Base-by-base conservation (phyloP, 768 basidiomycete genomes). In the Leccinum sublutescens region DNA sequence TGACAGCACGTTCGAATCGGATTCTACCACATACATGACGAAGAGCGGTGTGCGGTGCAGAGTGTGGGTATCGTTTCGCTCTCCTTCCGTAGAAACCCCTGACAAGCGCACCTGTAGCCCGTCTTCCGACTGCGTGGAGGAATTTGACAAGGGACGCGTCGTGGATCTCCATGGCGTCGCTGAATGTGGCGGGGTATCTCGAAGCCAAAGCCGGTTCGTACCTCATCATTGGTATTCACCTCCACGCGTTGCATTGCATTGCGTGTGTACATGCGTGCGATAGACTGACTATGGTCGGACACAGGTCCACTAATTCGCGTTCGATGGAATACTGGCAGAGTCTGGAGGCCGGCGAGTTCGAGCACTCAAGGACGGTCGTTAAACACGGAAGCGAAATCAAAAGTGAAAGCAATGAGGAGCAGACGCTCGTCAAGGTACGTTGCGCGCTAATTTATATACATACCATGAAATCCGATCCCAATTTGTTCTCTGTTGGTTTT, bases 161-260 rank as follows among this genome's bases (percentile, higher is more conserved):
- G 53, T 61, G 23, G 57, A 55, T 45, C 40, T 50, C 17, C 50
- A 56, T 14, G 66, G 59, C 15, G 43, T 56, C 27, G 60, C 63
- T 1, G 48, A 64, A 36, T 40, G 33, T 9, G 58, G 56, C 34
- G 3, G 4, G n/a, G 3, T 62, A 14, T 14, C 10, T 25, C 27
- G 54, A 51, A 50, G 45, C 23, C 50, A 33, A 21, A 56, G 60
- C 21, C 59, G 57, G 66, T 67, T 14, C 25, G 60, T 50, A 27
- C 48, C 23, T 40, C 17, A 8, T 40, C 17, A 40, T 40, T 15
- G 2, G 6, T 36, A 36, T 36, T 15, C 34, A 36, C 34, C 38
- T 8, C 17, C 7, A 3, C 15, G 15, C 15, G 6, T 38, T 38
- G 15, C 15, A 36, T 36, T 36, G 11, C 31, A 1, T 33, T 14